Conservation (phyloP, 2,329 filamentous ascomycete genomes). For the Fusarium subglutinans region DNA sequence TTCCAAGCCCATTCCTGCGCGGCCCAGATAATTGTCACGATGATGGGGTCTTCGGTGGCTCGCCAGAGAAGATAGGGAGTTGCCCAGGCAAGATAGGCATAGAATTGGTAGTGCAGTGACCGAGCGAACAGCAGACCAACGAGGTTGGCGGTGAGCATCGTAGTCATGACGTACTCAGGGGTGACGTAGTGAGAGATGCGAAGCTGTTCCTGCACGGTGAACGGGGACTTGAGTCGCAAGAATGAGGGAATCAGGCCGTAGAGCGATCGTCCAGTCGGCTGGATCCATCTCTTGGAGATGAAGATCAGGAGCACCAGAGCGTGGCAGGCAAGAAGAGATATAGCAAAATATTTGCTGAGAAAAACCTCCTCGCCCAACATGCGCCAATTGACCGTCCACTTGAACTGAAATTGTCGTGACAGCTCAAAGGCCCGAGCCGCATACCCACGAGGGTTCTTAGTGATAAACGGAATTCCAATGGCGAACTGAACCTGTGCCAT, state of each 20-base stretch:
- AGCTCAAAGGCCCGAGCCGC: conserved; percentile 88
- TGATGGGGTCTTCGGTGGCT: conserved; percentile 71
- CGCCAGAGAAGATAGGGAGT: conserved; percentile 89
- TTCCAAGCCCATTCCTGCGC: conserved; percentile 95
- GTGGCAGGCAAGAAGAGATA: conserved; percentile 73
- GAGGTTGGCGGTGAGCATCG: conserved; percentile 77
- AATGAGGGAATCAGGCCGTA: conserved; percentile 61
- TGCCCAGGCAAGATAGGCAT: conserved; percentile 88
- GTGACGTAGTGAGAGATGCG: conserved; percentile 68
- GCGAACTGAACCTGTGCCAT: conserved; percentile 82
- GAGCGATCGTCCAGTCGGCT: conserved; percentile 69
- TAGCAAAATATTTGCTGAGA: conserved; percentile 73
- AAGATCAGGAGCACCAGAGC: conserved; percentile 73
- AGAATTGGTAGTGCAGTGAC: conserved; percentile 95
- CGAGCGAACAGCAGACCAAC: conserved; percentile 87
- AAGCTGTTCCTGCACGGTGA: conserved; percentile 62
- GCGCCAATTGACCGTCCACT: conserved; percentile 99
- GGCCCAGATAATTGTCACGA: conserved; percentile 76
- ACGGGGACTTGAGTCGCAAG: conserved; percentile 55
- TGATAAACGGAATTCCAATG: conserved; percentile 73
- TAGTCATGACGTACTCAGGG: conserved; percentile 78
- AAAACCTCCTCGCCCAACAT: conserved; percentile 89
- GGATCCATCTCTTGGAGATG: conserved; percentile 74
- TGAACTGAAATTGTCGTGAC: conserved; percentile 89
- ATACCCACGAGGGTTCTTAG: conserved; percentile 74